Conservation (phyloP, 192 early-diverging fungal species). For the Backusella morwellensis region DNA sequence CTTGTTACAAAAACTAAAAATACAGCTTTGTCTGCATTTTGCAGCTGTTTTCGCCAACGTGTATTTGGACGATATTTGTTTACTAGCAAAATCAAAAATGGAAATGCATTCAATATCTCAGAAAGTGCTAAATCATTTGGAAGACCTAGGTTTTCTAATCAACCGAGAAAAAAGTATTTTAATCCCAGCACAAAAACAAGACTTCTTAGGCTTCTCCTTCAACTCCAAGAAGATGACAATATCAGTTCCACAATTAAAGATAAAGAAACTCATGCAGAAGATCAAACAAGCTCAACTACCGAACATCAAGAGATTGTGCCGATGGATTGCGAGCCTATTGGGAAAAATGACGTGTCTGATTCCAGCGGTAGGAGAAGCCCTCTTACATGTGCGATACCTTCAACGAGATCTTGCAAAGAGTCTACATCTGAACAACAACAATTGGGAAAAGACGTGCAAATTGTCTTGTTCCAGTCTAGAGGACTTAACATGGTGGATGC, state of each 20-base stretch:
- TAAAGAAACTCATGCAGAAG: not conserved
- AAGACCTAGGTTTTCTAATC: not conserved
- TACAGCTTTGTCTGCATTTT: too few relatives aligned
- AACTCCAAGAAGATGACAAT: constrained; percentile 1
- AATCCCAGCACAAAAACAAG: not conserved
- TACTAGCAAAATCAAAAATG: not conserved
- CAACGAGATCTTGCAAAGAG: too few relatives aligned
- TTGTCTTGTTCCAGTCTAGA: too few relatives aligned
- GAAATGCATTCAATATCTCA: not conserved
- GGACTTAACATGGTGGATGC: too few relatives aligned
- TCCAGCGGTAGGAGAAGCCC: too few relatives aligned
- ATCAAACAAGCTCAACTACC: not conserved
- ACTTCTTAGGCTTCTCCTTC: constrained; percentile 12
- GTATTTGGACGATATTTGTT: constrained; percentile 16
- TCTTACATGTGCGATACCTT: too few relatives aligned
- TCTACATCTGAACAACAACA: too few relatives aligned
- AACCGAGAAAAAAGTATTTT: not conserved
- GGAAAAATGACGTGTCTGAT: too few relatives aligned
- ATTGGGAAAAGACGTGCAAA: too few relatives aligned
- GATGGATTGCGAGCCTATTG: not conserved
- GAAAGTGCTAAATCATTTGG: not conserved
- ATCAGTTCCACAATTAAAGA: not conserved
- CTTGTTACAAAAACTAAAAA: too few relatives aligned
- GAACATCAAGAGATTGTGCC: not conserved
- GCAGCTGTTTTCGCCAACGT: too few relatives aligned